These are phyloP conservation scores for Tuber aestivum DNA, from an alignment of 495 filamentous ascomycete species.

Conservation along the genomic window DNA sequence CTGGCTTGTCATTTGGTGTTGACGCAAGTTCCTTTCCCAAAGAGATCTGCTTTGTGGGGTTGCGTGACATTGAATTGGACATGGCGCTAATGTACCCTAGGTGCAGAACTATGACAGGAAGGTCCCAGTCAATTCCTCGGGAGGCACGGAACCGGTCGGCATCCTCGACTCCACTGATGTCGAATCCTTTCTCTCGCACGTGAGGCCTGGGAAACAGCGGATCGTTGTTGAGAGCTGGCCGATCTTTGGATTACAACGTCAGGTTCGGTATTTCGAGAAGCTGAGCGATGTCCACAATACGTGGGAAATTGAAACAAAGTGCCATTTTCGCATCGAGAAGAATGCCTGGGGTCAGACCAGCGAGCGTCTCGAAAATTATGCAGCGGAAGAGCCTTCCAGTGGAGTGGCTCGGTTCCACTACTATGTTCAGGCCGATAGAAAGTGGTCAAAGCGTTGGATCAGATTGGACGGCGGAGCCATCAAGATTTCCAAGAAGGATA, in stretches of 20 bases:
- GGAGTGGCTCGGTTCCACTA: constrained; percentile 67
- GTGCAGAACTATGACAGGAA: constrained; percentile 28
- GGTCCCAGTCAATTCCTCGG: constrained; percentile 26
- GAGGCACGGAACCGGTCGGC: constrained; percentile 20
- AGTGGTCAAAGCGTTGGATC: constrained; percentile 81
- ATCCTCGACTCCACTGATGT: constrained; percentile 32
- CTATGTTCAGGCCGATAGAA: constrained; percentile 67
- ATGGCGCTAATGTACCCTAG: constrained; percentile 1
- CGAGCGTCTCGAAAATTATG: constrained; percentile 52
- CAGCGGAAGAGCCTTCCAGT: constrained; percentile 55
- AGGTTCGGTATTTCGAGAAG: constrained; percentile 78
- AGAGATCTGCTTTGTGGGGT: neutral
- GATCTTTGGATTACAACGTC: constrained; percentile 72
- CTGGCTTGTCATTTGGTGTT: neutral
- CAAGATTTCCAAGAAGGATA: constrained; percentile 62
- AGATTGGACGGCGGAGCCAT: constrained; percentile 74
- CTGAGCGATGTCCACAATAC: constrained; percentile 86
- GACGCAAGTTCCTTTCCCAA: neutral
- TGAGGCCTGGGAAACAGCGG: constrained; percentile 36
- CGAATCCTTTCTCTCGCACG: constrained; percentile 24
- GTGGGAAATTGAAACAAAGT: constrained; percentile 67
- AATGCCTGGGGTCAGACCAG: constrained; percentile 39
- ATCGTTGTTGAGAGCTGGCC: constrained; percentile 71
- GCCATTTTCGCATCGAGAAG: constrained; percentile 48
- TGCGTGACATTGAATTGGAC: neutral